Evolutionary conservation across 176 grass and related monocot genomes (phyloP), one percentile per base, ranked within the genome.

Genomic region (Musa troglodytarum): DNA sequence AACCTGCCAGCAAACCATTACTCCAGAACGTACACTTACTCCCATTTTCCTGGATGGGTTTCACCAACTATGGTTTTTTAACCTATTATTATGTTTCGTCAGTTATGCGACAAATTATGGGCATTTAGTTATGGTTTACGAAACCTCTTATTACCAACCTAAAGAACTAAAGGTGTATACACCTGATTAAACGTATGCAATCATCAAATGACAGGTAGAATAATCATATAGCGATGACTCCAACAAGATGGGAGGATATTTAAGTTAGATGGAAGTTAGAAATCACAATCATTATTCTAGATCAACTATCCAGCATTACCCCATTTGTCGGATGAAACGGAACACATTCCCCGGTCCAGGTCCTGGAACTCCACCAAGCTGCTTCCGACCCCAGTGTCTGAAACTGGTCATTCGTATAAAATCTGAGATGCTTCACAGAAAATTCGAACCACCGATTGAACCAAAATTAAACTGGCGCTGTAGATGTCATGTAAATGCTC

Each of bases 321-420:
- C 84, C 90, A 92, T 83, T 79, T 87, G 53, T 82, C 77, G 1
- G 58, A 16, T 8, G 80, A 49, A 52, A 68, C 70, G 52, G 79
- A 65, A 21, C 51, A 71, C 19, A 78, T 67, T 43, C 77, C 22
- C 20, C 16, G 8, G 9, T 85, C 82, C 2, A 89, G 77, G 57
- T 78, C 84, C 70, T 84, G 76, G 69, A 92, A 92, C 77, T 92
- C 90, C 73, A 84, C 87, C 70, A 89, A 81, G 77, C 77, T 89
- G 80, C 90, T 85, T 70, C 84, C 77, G 17, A 89, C 74, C 23
- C 90, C 82, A 19, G 90, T 92, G 65, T 92, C 87, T 75, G 90
- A 92, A 81, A 92, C 87, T 92, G 80, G 68, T 10, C 17, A 72
- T 19, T 54, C 20, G 73, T 2, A 80, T 53, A 52, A 19, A 63